Evolutionary conservation across 208 protist genomes (phyloP), one percentile per base, ranked within the genome.

Genomic region (Crithidia fasciculata): DNA sequence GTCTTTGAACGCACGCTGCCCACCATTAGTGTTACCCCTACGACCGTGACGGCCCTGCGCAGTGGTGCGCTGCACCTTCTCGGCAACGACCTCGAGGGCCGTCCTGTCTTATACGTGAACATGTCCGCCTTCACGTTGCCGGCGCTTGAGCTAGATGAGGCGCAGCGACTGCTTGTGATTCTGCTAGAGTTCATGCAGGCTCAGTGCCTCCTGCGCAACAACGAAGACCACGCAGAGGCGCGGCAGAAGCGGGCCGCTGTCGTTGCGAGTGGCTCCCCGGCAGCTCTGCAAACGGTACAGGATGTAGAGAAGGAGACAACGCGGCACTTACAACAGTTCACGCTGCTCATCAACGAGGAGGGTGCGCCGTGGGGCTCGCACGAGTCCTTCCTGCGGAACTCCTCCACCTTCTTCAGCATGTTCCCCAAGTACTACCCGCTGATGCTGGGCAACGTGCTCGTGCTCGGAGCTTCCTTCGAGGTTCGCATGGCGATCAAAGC

Each of bases 121-220:
- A 47, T 85, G 18, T 62, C 77, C 13, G 65, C 76, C 56, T 85
- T 86, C 58, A 69, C 67, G 8, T 45, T 82, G 53, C 67, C 79
- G 0, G 37, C 72, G 45, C 47, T 93, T 36, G 82, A 88, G 54
- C 37, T 62, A 57, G 78, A 88, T 43, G 88, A 93, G 44, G 77
- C 77, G 47, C 72, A 92, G 69, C 82, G 88, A 28, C 63, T 95
- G 37, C 41, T 85, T 2, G 80, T 87, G 13, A 57, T 96, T 39
- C 16, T 96, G 52, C 74, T 90, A 19, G 87, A 94, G 79, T 96
- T 91, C 69, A 90, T 94, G 77, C 85, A 93, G 55, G 67, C 83
- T 2, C 80, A 81, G 36, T 88, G 82, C 63, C 74, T 83, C 28
- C 56, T 76, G 49, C 60, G 64, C 47, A 72, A 61, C 68, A 80